These are phyloP conservation scores for Gossypium schwendimanii DNA, from an alignment of 441 rosid genomes.

Conservation along the genomic window DNA sequence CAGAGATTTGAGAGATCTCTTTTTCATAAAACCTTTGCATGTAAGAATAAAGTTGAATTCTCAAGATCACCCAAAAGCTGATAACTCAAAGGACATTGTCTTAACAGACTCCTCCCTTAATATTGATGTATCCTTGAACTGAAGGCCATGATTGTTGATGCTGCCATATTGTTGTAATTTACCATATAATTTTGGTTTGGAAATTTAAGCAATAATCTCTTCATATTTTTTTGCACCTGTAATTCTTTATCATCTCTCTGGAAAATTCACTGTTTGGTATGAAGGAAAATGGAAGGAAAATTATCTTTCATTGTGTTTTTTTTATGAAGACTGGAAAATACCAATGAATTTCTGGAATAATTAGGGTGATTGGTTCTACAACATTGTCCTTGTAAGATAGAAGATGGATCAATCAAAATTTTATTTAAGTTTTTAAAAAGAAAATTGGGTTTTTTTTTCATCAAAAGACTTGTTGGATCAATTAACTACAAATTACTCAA, in stretches of 20 bases:
- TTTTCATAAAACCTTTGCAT: slow-evolving; percentile 63
- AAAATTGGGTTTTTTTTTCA: not conserved
- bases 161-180: not conserved
- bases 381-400: not conserved
- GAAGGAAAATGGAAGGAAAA: not conserved
- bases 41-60: slow-evolving; percentile 52
- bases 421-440: no score
- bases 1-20: slow-evolving; percentile 51
- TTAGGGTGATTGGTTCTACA: not conserved
- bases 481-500: not conserved
- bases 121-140: slow-evolving; percentile 52
- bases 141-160: slow-evolving; percentile 4
- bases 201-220: not conserved
- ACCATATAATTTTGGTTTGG: not conserved
- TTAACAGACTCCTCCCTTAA: slow-evolving; percentile 47
- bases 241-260: no score
- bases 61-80: slow-evolving; percentile 67
- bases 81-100: slow-evolving; percentile 49
- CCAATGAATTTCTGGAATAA: not conserved
- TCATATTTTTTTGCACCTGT: not conserved
- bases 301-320: not conserved
- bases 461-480: not conserved
- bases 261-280: not conserved
- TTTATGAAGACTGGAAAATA: not conserved
- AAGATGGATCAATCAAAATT: not conserved